Conservation (phyloP, 2,329 filamentous ascomycete species). For the Fusarium sp. region DNA sequence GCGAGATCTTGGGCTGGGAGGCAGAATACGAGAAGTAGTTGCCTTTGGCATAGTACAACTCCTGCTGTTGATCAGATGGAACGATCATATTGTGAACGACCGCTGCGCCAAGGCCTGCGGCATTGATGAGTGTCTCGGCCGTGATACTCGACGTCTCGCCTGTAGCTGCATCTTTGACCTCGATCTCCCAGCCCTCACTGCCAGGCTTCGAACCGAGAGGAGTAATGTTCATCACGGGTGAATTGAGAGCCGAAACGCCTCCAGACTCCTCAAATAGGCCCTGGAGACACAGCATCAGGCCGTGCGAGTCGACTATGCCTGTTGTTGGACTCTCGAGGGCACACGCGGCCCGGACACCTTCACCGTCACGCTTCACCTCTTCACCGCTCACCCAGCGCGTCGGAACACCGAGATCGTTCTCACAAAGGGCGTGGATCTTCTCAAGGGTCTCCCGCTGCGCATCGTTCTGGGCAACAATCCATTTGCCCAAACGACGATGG, state of each 20-base stretch:
- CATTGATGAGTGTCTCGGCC: conserved; percentile 83
- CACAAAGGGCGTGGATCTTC: conserved; percentile 62
- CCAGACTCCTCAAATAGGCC: conserved; percentile 82
- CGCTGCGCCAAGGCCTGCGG: conserved; percentile 84
- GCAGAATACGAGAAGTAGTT: conserved; percentile 90
- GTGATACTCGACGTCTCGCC: conserved; percentile 72
- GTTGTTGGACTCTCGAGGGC: conserved; percentile 84
- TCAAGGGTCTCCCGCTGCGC: conserved; percentile 75
- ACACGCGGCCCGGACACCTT: conserved; percentile 78
- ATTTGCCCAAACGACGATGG: conserved; percentile 85
- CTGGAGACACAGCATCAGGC: conserved; percentile 83
- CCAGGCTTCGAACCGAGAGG: conserved; percentile 62
- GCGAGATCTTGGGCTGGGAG: conserved; percentile 72
- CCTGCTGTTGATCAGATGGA: conserved; percentile 66
- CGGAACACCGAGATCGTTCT: conserved; percentile 67
- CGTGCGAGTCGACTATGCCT: conserved; percentile 91
- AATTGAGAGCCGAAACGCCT: conserved; percentile 79
- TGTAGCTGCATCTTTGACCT: conserved; percentile 61
- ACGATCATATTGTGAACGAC: conserved; percentile 86
- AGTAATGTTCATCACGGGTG: conserved; percentile 72
- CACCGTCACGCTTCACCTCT: conserved; percentile 76
- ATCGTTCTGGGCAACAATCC: conserved; percentile 90
- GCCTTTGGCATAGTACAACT: conserved; percentile 89
- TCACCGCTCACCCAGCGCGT: conserved; percentile 75
- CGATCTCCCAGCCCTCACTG: conserved; percentile 76